phyloP scores from a whole-genome alignment of 129 eudicot species.

The Escallonia rubra region DNA sequence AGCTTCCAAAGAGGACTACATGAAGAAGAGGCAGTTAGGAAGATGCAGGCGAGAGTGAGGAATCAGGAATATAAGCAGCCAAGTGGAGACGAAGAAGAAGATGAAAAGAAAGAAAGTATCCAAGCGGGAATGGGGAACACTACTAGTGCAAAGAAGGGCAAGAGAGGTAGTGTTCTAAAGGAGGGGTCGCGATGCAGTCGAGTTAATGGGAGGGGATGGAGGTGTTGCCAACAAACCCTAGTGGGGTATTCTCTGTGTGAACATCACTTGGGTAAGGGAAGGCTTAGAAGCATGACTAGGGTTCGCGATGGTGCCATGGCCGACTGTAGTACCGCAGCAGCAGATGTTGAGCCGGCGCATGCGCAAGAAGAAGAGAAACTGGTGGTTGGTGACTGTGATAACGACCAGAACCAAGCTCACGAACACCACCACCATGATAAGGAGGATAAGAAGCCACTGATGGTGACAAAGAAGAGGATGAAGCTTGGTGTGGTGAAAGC shows the following conservation, averaged over 20 bases:
- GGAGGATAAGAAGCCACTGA: constrained; percentile 20
- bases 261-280: constrained; percentile 90
- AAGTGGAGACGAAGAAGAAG: too few species aligned
- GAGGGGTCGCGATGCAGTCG: constrained; percentile 97
- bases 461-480: constrained; percentile 17
- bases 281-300: constrained; percentile 56
- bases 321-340: constrained; percentile 5
- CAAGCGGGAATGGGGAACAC: too few species aligned
- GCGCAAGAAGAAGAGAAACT: background rate
- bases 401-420: constrained; percentile 8
- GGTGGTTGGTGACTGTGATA: background rate
- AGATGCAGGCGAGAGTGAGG: too few species aligned
- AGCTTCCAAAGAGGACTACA: too few species aligned
- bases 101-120: too few species aligned
- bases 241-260: constrained; percentile 86
- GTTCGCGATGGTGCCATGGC: constrained; percentile 15
- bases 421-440: constrained; percentile 12
- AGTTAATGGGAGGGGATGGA: constrained; percentile 92
- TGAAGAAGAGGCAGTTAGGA: too few species aligned
- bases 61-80: too few species aligned
- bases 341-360: constrained; percentile 11
- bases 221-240: constrained; percentile 80
- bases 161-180: constrained; percentile 59
- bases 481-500: constrained; percentile 78
- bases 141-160: background rate